Percentiles rank a stretch among this genome's conserved stretches.
These are phyloP conservation scores for Psilocybe subaeruginosa DNA, from an alignment of 768 basidiomycete genomes.

Conservation along the genomic window DNA sequence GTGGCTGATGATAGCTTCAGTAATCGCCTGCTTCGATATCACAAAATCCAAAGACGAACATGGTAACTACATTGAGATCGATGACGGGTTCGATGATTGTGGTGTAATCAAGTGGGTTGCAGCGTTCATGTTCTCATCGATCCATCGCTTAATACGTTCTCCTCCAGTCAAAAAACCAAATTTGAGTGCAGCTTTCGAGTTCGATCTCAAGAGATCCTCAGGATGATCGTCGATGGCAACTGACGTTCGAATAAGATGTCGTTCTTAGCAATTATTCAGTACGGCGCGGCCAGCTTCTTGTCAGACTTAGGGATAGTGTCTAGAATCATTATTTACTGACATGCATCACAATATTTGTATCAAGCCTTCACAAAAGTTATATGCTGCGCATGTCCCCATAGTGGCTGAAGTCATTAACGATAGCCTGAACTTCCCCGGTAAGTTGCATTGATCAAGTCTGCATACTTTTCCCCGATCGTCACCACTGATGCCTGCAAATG, in stretches of 20 bases:
- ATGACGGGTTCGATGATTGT: constrained; percentile 10
- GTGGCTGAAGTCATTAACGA: no score
- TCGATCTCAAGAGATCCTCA: background rate
- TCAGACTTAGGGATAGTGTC: no score
- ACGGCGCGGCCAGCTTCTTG: no score
- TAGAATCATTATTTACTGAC: no score
- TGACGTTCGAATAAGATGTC: no score
- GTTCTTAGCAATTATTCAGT: no score
- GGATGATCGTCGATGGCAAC: background rate
- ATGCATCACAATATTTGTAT: no score
- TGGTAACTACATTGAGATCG: constrained; percentile 21
- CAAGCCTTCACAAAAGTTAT: no score
- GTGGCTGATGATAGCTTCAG: constrained; percentile 19
- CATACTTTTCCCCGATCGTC: no score
- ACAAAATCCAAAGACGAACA: constrained; percentile 16
- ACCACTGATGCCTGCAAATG: no score
- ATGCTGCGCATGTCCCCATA: no score
- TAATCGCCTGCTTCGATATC: constrained; percentile 18
- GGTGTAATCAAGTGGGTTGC: constrained; percentile 5
- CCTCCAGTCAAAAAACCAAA: background rate
- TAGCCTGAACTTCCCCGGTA: no score
- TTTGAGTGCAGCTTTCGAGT: background rate
- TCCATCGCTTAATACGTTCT: background rate
- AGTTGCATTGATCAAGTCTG: background rate
- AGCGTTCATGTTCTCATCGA: background rate